A percentile compares a stretch with the other conserved stretches of the same genome.
Conservation (phyloP, 2,329 filamentous ascomycete genomes). For the Helotiales sp. region DNA sequence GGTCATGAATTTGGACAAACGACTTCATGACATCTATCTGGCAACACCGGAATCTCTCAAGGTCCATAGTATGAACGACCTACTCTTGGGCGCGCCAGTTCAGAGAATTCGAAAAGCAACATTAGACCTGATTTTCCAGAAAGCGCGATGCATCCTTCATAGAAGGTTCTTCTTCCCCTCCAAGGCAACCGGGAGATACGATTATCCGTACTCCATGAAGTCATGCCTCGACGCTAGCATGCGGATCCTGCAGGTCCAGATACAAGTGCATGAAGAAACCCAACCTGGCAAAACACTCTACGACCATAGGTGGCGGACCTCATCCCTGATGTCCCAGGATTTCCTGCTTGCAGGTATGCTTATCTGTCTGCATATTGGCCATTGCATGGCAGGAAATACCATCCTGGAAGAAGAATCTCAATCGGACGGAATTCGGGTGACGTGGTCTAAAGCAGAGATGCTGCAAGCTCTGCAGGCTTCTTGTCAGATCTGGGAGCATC, state of each 20-base stretch:
- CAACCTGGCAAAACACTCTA: constrained; percentile 8
- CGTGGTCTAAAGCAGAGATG: constrained; percentile 25
- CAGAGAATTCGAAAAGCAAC: constrained; percentile 50
- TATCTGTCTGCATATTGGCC: constrained; percentile 28
- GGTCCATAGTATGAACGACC: constrained; percentile 47
- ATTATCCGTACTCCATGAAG: constrained; percentile 45
- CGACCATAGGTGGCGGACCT: constrained; percentile 23
- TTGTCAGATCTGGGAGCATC: constrained; percentile 24
- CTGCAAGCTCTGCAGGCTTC: constrained; percentile 18
- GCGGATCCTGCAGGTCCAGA: constrained; percentile 48
- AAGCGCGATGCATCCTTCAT: constrained; percentile 28
- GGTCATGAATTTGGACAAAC: constrained; percentile 48
- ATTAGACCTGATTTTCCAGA: constrained; percentile 25
- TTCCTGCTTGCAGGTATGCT: constrained; percentile 30
- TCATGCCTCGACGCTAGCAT: constrained; percentile 52
- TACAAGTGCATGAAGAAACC: constrained; percentile 18
- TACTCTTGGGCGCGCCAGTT: constrained; percentile 45
- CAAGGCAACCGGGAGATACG: constrained; percentile 41
- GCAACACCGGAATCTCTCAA: constrained; percentile 48
- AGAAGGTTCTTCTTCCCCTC: constrained; percentile 38
- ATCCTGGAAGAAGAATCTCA: not conserved
- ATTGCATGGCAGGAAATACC: constrained; percentile 10
- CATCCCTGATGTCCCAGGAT: constrained; percentile 24
- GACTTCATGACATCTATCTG: constrained; percentile 46
- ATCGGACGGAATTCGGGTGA: constrained; percentile 11